Evolutionary conservation across 768 basidiomycete genomes (phyloP).

Genomic region (Lactifluus volemus): DNA sequence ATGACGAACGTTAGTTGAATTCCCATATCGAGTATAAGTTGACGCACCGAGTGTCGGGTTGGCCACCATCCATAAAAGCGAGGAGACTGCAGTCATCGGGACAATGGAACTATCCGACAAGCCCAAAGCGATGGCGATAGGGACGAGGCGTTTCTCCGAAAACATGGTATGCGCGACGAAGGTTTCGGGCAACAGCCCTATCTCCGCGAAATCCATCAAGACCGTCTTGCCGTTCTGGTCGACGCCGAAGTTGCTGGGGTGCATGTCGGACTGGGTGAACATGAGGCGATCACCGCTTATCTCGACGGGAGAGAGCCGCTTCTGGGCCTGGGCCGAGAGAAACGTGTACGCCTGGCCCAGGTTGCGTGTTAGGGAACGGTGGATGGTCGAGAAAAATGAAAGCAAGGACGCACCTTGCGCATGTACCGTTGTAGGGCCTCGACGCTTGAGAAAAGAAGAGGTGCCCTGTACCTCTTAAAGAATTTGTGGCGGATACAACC

Average conservation of each 20-base stretch:
- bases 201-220: constrained; percentile 24
- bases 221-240: constrained; percentile 23
- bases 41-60: not conserved
- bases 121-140: not conserved
- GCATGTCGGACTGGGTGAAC: constrained; percentile 27
- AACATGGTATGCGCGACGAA: constrained; percentile 13
- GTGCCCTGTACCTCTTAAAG: not conserved
- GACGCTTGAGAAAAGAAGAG: not conserved
- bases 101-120: not conserved
- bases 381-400: not conserved
- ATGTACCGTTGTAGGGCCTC: not conserved
- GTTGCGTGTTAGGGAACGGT: not conserved
- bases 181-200: constrained; percentile 25
- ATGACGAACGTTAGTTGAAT: not conserved
- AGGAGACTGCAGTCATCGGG: not conserved
- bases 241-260: constrained; percentile 25
- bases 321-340: not conserved
- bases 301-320: not conserved
- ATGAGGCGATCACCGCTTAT: constrained; percentile 22
- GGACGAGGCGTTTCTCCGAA: not conserved
- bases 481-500: not conserved
- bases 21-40: not conserved
- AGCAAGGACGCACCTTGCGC: not conserved
- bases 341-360: not conserved
- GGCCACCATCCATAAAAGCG: not conserved